Evolutionary conservation across 345 rosid genomes (phyloP).

Genomic region (Salix dunnii): DNA sequence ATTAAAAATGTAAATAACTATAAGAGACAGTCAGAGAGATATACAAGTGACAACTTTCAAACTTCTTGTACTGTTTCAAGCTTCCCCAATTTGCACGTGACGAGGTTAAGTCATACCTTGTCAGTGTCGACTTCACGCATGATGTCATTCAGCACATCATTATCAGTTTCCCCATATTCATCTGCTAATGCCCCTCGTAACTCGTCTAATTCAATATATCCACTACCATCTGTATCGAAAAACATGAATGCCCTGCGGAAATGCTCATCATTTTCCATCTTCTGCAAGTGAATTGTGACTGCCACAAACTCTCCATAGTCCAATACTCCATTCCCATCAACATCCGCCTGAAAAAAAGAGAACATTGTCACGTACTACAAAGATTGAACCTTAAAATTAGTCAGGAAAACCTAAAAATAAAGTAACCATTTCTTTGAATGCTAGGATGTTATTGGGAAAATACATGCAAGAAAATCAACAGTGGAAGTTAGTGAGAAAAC

Average conservation of each 20-base stretch:
- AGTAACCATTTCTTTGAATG: not conserved
- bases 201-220: conserved; percentile 75
- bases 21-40: not conserved
- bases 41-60: not conserved
- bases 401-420: not conserved
- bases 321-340: conserved; percentile 82
- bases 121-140: conserved; percentile 95
- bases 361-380: not conserved
- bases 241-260: conserved; percentile 86
- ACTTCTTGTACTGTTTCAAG: not conserved
- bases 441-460: not conserved
- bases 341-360: conserved; percentile 70
- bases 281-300: conserved; percentile 94
- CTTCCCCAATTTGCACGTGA: not conserved
- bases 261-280: conserved; percentile 96
- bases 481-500: not conserved
- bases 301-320: conserved; percentile 97
- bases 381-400: not conserved
- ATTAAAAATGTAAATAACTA: not conserved
- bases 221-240: conserved; percentile 80
- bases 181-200: conserved; percentile 69
- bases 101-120: conserved; percentile 48
- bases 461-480: not conserved
- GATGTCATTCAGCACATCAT: conserved; percentile 66
- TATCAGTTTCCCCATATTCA: conserved; percentile 65